These are phyloP conservation scores for Delonix regia DNA, from an alignment of 306 rosid genomes.

Conservation along the genomic window DNA sequence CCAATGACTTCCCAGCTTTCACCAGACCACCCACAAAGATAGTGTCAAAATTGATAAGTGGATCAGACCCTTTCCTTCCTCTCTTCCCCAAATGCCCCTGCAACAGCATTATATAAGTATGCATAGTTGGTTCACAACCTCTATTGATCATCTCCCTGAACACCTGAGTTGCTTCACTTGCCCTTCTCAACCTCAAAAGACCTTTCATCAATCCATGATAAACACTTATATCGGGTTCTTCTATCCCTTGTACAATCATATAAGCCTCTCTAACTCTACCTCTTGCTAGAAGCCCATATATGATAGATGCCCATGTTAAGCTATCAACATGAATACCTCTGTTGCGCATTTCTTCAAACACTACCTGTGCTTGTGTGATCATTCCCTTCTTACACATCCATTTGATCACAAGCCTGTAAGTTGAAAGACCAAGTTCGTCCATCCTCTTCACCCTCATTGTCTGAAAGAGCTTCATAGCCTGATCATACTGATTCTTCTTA, in stretches of 20 bases:
- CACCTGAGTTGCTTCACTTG: conserved; percentile 76
- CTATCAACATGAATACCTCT: conserved; percentile 60
- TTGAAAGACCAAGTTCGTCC: conserved; percentile 59
- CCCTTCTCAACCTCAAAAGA: conserved; percentile 66
- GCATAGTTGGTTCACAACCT: conserved; percentile 68
- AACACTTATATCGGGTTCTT: conserved; percentile 46
- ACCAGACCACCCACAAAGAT: conserved; percentile 82
- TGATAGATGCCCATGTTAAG: conserved; percentile 47
- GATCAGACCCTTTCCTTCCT: conserved; percentile 73
- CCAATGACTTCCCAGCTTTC: conserved; percentile 53
- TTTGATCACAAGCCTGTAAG: conserved; percentile 60
- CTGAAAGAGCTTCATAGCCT: conserved; percentile 72
- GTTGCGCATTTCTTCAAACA: conserved; percentile 76
- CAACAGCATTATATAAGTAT: conserved; percentile 80
- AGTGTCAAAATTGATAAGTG: conserved; percentile 72
- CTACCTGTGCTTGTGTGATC: conserved; percentile 44
- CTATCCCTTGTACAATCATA: conserved; percentile 42
- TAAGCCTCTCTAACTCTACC: conserved; percentile 66
- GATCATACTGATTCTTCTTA: conserved; percentile 54
- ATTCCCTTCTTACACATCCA: conserved; percentile 76
- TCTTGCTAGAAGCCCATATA: conserved; percentile 64
- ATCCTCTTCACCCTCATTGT: conserved; percentile 64
- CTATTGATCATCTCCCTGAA: conserved; percentile 75
- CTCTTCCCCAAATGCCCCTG: conserved; percentile 75
- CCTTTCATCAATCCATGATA: conserved; percentile 81